A percentile compares a stretch with the other conserved stretches of the same genome.
These are phyloP conservation scores for Penicillium soppii DNA, from an alignment of 495 filamentous ascomycete species.

Conservation along the genomic window DNA sequence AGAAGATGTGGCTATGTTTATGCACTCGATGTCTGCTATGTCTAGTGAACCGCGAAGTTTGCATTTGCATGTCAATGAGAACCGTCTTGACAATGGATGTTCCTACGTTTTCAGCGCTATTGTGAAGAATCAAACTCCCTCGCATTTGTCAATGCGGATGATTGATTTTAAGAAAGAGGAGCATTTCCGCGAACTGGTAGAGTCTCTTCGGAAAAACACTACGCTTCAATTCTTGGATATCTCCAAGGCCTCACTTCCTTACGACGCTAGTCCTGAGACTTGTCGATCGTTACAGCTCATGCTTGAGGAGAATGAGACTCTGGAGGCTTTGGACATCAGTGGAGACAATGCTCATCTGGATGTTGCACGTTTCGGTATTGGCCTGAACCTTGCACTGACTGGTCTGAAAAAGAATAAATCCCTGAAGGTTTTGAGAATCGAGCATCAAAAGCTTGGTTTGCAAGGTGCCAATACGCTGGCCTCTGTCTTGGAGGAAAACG, in stretches of 20 bases:
- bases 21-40: constrained; percentile 64
- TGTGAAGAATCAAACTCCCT: constrained; percentile 60
- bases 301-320: constrained; percentile 73
- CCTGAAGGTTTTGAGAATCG: constrained; percentile 73
- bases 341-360: constrained; percentile 89
- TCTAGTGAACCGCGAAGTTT: constrained; percentile 59
- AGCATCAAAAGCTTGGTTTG: constrained; percentile 62
- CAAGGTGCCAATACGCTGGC: constrained; percentile 74
- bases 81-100: constrained; percentile 73
- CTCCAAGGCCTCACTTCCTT: constrained; percentile 81
- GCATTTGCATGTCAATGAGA: constrained; percentile 78
- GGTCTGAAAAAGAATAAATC: constrained; percentile 76
- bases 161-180: constrained; percentile 79
- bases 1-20: constrained; percentile 70
- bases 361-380: constrained; percentile 78
- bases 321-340: constrained; percentile 80
- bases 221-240: constrained; percentile 81
- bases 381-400: constrained; percentile 72
- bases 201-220: constrained; percentile 69
- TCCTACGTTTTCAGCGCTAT: constrained; percentile 70
- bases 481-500: constrained; percentile 72
- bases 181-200: constrained; percentile 70
- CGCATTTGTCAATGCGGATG: constrained; percentile 76
- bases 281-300: constrained; percentile 70
- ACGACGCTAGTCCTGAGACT: constrained; percentile 71